Base-by-base conservation (phyloP, 345 rosid species). In the Acer yangbiense region DNA sequence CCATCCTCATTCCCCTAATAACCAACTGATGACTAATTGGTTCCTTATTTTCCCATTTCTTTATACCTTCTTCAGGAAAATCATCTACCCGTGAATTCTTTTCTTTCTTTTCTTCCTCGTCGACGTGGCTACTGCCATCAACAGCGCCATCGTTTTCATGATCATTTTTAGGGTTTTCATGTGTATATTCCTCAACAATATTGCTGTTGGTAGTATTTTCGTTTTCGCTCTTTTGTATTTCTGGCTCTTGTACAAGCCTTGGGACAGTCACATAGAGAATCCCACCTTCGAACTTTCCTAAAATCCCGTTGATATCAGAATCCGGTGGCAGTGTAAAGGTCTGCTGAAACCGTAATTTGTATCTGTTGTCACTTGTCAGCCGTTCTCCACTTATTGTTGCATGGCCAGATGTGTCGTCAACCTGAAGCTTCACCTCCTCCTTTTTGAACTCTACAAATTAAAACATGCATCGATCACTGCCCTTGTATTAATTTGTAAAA, bases 381-480 rank as follows among this genome's bases (percentile, higher is more conserved):
- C 86, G 84, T 81, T 86, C 87, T 75, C 92, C 94, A 4, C 86
- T 79, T 20, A 84, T 57, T 6, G 46, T 84, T 69, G 86, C 27
- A 7, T 69, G 55, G 27, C 77, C 78, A 7, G 78, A 11, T 10
- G 55, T 1, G 20, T 83, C 86, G 18, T 83, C 86, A 9, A 79
- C 78, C 72, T 80, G 81, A 35, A 90, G 77, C 76, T 73, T 87
- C 77, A 88, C 65, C 32, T 90, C 87, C 20, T 87, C 89, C 74
- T 77, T 84, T 71, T 50, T 77, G 75, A 89, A 89, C 11, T 77
- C 91, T 89, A 58, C 1, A 20, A 10, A 23, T 21, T 23, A 23
- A 21, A 6, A 54, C n/a, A 54, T 16, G 10, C 7, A 50, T 11
- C 3, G 3, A 29, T 35, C 16, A 50, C 55, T 50, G 55, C 55